Evolutionary conservation across 129 eudicot species (phyloP), one percentile per base, ranked within the genome.

Genomic region (Pittosporum tobira): DNA sequence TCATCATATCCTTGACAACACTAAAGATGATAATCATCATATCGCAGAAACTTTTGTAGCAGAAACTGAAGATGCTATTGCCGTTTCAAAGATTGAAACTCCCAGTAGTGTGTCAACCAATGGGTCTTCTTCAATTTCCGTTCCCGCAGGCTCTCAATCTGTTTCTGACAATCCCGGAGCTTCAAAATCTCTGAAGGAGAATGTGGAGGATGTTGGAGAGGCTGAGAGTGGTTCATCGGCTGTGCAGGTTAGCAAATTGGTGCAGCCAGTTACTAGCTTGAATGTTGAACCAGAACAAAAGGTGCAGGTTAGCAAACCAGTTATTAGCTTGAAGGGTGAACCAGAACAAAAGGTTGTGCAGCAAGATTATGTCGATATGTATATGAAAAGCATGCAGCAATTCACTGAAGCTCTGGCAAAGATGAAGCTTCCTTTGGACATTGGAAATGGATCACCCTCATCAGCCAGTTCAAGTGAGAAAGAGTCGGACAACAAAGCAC

Each of bases 381-480:
- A 78, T 55, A 64, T 69, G 73, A 78, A 73, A 57, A 77, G 83
- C 75, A 77, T 77, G 83, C 63, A 77, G 62, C 79, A 77, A 53
- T 77, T 77, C 70, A 73, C 73, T 0, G 83, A 77, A 57, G 79
- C 79, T 26, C 48, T 77, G 38, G 75, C 71, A 16, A 72, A 72
- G 22, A 77, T 72, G 82, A 72, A 72, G 28, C 69, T 72, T 48
- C 82, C 82, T 1, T 14, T 68, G 27, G 72, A 67, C 36, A 48
- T 21, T n/a, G 62, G 57, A 50, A 72, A 42, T 16, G 56, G 25
- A 36, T 52, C n/a, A n/a, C n/a, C n/a, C n/a, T n/a, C n/a, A n/a
- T n/a, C 71, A 27, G 25, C 54, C 13, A 60, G 56, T 62, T 45
- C 62, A 30, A 61, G 55, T 53, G 45, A 53, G 36, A 31, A 50